Base-by-base conservation (phyloP, 352 stramenopile species). In the Globisporangium emineosum region DNA sequence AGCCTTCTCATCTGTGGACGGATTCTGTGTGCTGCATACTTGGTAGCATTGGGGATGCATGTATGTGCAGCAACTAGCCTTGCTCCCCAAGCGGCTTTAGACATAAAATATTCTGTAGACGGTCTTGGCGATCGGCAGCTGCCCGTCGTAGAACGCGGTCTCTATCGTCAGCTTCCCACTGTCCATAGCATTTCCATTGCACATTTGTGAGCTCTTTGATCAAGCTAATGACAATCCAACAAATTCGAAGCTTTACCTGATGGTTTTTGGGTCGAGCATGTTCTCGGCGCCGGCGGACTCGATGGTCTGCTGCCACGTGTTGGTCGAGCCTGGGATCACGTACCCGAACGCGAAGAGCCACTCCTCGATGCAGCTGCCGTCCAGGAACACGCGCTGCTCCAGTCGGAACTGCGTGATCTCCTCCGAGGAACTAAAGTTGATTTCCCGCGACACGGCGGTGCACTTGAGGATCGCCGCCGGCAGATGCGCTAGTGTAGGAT, bases 301-400 rank as follows among this genome's bases (percentile, higher is more conserved):
- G 57, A 98, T 98, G 4, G 91, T 98, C 64, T 98, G 93, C 68
- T 98, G 91, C 95, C 95, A 98, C 12, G 82, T 93, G 72, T 98
- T 98, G 13, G 90, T 98, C 21, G 91, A 98, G 19, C 91, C 86
- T 1, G 94, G 91, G 55, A 98, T 98, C 19, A 98, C 95, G 67
- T 93, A 98, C 23, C 96, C 96, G 70, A 98, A 98, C 29, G 83
- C 83, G 68, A 98, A 98, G 57, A 94, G 77, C 95, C 94, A 98
- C 71, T 98, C 93, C 88, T 98, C 92, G 57, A 97, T 94, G 68
- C 86, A 96, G 45, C 85, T 84, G n/a, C 91, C 87, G 23, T 91
- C 65, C 4, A 98, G 69, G 53, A 93, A 96, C 27, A 98, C 79
- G 29, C 90, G 79, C 70, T 98, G 95, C 60, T 98, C 90, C 21